Conservation (phyloP, 495 filamentous ascomycete genomes). For the Penicillium antarcticum region DNA sequence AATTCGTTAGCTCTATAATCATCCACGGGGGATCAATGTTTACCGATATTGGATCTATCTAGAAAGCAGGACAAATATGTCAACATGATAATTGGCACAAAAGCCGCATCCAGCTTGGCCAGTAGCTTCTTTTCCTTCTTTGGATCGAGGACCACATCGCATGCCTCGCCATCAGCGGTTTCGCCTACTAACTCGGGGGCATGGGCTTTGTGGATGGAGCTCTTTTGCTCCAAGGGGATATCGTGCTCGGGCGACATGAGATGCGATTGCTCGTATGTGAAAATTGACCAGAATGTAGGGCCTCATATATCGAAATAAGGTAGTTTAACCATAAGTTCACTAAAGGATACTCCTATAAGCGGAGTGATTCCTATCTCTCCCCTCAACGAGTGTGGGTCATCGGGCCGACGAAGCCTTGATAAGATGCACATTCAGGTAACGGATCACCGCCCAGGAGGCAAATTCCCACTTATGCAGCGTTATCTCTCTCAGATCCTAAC, state of each 20-base stretch:
- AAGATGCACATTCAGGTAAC: neutral
- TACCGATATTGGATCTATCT: slow-evolving; percentile 47
- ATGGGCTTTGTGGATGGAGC: slow-evolving; percentile 13
- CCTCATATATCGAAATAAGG: too few species aligned
- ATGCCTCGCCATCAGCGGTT: slow-evolving; percentile 11
- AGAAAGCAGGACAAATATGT: slow-evolving; percentile 44
- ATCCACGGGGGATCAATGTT: neutral
- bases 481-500: neutral
- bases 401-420: slow-evolving; percentile 13
- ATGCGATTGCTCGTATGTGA: neutral
- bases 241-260: slow-evolving; percentile 2
- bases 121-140: slow-evolving; percentile 36
- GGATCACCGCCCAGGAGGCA: neutral
- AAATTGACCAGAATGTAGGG: neutral
- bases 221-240: slow-evolving; percentile 9
- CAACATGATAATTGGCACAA: slow-evolving; percentile 48
- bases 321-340: too few species aligned
- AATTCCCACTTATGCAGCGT: neutral
- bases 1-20: neutral
- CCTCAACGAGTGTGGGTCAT: slow-evolving; percentile 8
- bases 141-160: slow-evolving; percentile 28
- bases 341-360: neutral
- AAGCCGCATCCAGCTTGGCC: slow-evolving; percentile 39
- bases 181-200: slow-evolving; percentile 7
- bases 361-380: slow-evolving; percentile 4